Percentiles rank a stretch among this genome's conserved stretches.
phyloP scores from a whole-genome alignment of 2,329 filamentous ascomycete genomes.

The Epichloe aotearoae region DNA sequence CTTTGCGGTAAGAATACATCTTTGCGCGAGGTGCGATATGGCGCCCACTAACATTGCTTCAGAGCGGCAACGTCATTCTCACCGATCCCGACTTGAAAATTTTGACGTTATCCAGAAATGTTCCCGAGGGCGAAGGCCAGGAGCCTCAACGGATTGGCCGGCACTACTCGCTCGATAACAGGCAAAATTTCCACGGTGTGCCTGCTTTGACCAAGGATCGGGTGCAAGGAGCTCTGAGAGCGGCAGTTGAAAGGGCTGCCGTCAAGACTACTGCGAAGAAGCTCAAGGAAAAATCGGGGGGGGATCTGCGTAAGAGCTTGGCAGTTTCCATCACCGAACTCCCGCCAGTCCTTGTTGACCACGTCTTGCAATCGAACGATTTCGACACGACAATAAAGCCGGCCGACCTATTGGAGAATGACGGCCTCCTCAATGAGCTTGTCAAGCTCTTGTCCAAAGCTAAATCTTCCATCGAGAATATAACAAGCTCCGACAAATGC shows the following conservation, averaged over 20 bases:
- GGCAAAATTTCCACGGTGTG: conserved; percentile 70
- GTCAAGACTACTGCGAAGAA: conserved; percentile 40
- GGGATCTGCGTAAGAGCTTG: conserved; percentile 63
- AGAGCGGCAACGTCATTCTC: conserved; percentile 82
- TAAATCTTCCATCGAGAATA: conserved; percentile 46
- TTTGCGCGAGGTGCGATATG: no score
- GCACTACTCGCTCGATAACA: conserved; percentile 65
- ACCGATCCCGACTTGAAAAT: conserved; percentile 79
- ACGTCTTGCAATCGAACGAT: conserved; percentile 56
- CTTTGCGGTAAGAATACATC: conserved; percentile 46
- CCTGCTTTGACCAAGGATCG: conserved; percentile 64
- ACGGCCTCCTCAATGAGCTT: conserved; percentile 50
- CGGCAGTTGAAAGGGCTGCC: conserved; percentile 46
- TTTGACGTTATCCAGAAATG: conserved; percentile 64
- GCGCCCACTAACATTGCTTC: not conserved
- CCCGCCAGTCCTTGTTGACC: conserved; percentile 77
- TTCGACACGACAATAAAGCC: conserved; percentile 59
- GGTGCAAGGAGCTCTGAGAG: conserved; percentile 54
- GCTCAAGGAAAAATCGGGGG: conserved; percentile 58
- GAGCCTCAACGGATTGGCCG: conserved; percentile 68
- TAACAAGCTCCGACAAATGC: conserved; percentile 51
- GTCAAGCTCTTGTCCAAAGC: conserved; percentile 58
- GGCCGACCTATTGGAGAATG: conserved; percentile 55
- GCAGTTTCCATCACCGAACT: conserved; percentile 78
- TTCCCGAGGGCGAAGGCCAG: conserved; percentile 69